phyloP scores from a whole-genome alignment of 75 land plant genomes.

The Picea sitchensis region DNA sequence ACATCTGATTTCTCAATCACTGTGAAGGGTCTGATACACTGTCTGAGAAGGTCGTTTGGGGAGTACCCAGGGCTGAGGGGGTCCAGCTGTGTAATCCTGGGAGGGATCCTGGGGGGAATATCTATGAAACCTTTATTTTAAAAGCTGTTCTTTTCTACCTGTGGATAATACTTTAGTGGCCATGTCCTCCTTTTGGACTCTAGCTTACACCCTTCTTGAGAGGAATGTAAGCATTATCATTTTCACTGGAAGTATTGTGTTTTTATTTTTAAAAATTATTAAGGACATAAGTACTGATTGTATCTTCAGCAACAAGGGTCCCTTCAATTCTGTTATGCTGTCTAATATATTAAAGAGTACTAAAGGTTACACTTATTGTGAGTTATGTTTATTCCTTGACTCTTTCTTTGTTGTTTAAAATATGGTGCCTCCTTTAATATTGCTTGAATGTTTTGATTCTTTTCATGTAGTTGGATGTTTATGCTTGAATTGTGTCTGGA shows the following conservation, averaged over 20 bases:
- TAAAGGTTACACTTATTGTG: not conserved
- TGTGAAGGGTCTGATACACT: too few species aligned
- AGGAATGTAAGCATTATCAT: not conserved
- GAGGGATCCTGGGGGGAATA: not conserved
- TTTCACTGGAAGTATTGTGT: not conserved
- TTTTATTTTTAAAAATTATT: not conserved
- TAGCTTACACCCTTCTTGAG: not conserved
- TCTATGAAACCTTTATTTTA: not conserved
- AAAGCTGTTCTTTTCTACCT: not conserved
- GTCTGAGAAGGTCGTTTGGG: too few species aligned
- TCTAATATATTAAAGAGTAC: too few species aligned
- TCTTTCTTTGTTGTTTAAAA: not conserved
- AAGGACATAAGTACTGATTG: not conserved
- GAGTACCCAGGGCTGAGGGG: too few species aligned
- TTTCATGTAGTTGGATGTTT: not conserved
- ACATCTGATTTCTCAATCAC: too few species aligned
- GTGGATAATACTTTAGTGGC: not conserved
- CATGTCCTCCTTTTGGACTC: not conserved
- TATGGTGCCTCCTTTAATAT: not conserved
- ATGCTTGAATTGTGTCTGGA: not conserved
- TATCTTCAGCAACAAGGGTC: not conserved
- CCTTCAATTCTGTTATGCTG: not conserved
- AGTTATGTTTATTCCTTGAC: not conserved
- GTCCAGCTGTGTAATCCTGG: too few species aligned
- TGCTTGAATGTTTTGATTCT: not conserved